phyloP scores from a whole-genome alignment of 75 land plant genomes.

The Sequoia sempervirens region DNA sequence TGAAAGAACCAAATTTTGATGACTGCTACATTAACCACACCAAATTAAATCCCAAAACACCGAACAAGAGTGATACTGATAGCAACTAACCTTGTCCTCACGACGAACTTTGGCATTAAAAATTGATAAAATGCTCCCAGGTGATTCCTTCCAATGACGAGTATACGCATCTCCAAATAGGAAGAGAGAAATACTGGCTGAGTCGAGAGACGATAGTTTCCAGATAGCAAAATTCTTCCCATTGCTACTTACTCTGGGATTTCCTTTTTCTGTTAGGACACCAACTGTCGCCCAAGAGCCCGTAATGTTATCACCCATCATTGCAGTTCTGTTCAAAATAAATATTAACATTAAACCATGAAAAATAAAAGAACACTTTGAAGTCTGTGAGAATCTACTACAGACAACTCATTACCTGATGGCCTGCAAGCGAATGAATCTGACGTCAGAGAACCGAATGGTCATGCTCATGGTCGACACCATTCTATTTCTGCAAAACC shows the following conservation, averaged over 20 bases:
- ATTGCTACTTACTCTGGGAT: conserved; percentile 58
- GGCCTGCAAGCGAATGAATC: conserved; percentile 68
- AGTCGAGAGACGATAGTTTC: conserved; percentile 75
- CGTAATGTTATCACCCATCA: conserved; percentile 29
- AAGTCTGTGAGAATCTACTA: not conserved
- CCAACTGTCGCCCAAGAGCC: conserved; percentile 88
- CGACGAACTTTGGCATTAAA: conserved; percentile 65
- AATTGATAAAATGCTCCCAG: conserved; percentile 66
- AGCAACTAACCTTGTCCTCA: conserved; percentile 38
- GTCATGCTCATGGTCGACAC: conserved; percentile 41
- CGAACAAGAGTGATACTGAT: not conserved
- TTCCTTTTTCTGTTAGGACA: conserved; percentile 74
- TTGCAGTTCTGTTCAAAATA: conserved; percentile 27
- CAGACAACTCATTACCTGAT: conserved; percentile 41
- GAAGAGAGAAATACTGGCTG: conserved; percentile 52
- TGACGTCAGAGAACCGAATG: conserved; percentile 62
- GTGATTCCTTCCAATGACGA: conserved; percentile 42
- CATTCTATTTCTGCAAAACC: conserved; percentile 48
- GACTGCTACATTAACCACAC: conserved; percentile 4
- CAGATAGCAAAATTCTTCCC: conserved; percentile 79
- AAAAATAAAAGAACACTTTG: not conserved
- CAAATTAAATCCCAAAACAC: not conserved
- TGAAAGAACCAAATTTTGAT: not conserved
- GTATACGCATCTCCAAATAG: conserved; percentile 88
- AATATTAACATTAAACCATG: not conserved